Evolutionary conservation across 164 flowering plant genomes (phyloP).

Genomic region (Saururus chinensis): DNA sequence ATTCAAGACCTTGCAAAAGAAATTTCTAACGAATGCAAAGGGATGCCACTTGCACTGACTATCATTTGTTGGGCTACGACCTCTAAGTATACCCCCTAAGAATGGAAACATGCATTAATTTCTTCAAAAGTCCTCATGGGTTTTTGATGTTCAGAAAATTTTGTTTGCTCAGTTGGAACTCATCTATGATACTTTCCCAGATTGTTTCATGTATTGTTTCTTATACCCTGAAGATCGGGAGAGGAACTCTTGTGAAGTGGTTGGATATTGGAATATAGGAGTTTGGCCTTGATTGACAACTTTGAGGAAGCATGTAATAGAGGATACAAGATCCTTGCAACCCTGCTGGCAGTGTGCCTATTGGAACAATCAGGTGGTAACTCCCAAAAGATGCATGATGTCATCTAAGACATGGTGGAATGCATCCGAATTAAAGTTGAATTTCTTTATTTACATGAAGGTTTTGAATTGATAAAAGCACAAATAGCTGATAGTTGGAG

Average conservation of each 20-base stretch:
- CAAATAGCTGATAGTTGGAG: background rate
- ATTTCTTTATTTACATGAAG: background rate
- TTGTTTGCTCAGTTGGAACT: background rate
- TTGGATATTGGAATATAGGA: background rate
- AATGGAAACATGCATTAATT: background rate
- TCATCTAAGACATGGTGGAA: background rate
- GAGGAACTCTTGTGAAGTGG: background rate
- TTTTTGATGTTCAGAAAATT: background rate
- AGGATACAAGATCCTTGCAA: background rate
- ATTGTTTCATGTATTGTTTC: background rate
- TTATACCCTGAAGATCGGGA: background rate
- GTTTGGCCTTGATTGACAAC: background rate
- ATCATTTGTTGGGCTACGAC: background rate
- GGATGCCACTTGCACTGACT: background rate
- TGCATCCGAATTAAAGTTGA: background rate
- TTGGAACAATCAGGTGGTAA: background rate
- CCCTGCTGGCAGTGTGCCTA: background rate
- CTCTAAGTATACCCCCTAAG: background rate
- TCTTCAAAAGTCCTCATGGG: background rate
- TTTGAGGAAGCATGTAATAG: background rate
- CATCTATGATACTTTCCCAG: background rate
- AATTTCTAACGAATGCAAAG: background rate
- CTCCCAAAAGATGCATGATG: background rate
- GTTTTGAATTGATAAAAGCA: background rate
- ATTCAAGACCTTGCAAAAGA: background rate